Evolutionary conservation across 148 eudicot species (phyloP).

Genomic region (Cornus florida): DNA sequence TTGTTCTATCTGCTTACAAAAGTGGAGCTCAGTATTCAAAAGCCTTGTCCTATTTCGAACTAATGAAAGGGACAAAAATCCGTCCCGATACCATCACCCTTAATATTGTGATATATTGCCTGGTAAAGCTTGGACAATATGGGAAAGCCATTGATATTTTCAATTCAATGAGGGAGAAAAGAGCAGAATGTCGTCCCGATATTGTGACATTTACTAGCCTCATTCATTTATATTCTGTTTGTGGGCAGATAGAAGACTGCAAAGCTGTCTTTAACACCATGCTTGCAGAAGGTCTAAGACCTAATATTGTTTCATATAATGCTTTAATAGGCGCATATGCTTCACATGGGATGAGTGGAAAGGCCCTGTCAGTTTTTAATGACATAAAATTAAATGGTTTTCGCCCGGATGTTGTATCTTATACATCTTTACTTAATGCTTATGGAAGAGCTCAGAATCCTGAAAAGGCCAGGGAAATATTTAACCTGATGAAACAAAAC

Average conservation of each 20-base stretch:
- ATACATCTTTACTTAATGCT: conserved; percentile 86
- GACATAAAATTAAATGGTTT: conserved; percentile 58
- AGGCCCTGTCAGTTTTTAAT: conserved; percentile 58
- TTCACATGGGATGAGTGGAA: conserved; percentile 71
- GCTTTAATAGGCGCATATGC: conserved; percentile 84
- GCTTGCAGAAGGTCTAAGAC: conserved; percentile 78
- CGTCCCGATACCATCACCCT: conserved; percentile 78
- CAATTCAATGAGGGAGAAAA: conserved; percentile 77
- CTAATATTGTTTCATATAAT: conserved; percentile 84
- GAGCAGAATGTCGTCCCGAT: conserved; percentile 70
- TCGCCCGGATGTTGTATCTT: conserved; percentile 80
- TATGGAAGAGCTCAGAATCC: conserved; percentile 92
- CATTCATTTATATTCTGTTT: conserved; percentile 86
- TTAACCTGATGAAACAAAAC: conserved; percentile 60
- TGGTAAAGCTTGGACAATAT: conserved; percentile 68
- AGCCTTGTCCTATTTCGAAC: conserved; percentile 88
- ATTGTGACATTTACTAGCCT: conserved; percentile 86
- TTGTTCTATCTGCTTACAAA: conserved; percentile 83
- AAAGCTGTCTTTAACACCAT: conserved; percentile 72
- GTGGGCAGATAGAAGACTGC: conserved; percentile 81
- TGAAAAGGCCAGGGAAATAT: conserved; percentile 65
- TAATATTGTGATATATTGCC: conserved; percentile 79
- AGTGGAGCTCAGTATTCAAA: conserved; percentile 79
- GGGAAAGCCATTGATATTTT: conserved; percentile 64
- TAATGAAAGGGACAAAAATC: conserved; percentile 85